phyloP scores from a whole-genome alignment of 176 grass and related monocot species.

The Luzula sylvatica region DNA sequence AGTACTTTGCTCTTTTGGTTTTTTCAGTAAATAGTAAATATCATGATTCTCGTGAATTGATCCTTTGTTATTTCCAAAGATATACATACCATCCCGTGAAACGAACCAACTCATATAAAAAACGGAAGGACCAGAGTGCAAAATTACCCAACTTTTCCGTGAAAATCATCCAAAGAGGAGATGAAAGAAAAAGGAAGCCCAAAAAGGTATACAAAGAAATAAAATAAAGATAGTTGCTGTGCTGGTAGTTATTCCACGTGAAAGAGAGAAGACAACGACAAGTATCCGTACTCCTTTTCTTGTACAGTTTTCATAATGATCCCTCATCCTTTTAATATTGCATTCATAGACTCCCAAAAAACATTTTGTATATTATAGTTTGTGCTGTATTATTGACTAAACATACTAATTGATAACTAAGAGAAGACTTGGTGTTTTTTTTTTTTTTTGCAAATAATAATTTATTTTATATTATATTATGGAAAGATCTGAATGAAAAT shows the following conservation, averaged over 20 bases:
- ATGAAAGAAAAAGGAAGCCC: neutral
- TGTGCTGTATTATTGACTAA: too few relatives aligned
- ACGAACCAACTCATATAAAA: conserved; percentile 2
- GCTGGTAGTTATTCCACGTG: neutral
- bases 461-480: too few relatives aligned
- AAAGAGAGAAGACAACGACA: conserved; percentile 1
- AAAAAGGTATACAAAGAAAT: neutral
- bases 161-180: conserved; percentile 6
- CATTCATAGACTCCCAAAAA: too few relatives aligned
- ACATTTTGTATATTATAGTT: too few relatives aligned
- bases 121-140: neutral
- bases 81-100: conserved; percentile 9
- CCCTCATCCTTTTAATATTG: too few relatives aligned
- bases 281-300: neutral
- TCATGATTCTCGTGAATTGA: conserved; percentile 6
- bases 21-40: neutral
- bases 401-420: too few relatives aligned
- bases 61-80: neutral
- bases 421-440: too few relatives aligned
- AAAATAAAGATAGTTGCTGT: neutral
- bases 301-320: neutral
- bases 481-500: too few relatives aligned
- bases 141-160: conserved; percentile 10
- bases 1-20: too few relatives aligned
- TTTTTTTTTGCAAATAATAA: too few relatives aligned